Conservation (phyloP, 345 rosid genomes). For the Ailanthus altissimus region DNA sequence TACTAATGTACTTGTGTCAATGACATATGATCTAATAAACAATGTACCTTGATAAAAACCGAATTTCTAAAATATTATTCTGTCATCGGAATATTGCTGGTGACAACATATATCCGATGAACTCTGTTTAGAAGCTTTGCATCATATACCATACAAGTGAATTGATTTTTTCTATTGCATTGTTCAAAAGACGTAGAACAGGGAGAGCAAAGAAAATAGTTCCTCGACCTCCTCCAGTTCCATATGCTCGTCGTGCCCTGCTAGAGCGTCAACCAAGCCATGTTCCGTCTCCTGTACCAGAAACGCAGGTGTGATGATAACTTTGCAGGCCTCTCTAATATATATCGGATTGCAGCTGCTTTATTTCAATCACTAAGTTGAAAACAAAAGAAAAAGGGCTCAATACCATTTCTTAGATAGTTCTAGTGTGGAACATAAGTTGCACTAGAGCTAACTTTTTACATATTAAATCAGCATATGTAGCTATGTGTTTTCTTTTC, state of each 20-base stretch:
- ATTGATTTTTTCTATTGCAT: conserved; percentile 5
- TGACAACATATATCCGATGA: neutral
- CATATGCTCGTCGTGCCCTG: conserved; percentile 31
- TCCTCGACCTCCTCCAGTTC: conserved; percentile 71
- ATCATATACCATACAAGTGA: neutral
- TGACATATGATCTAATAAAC: neutral
- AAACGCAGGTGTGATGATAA: conserved; percentile 44
- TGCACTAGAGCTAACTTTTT: too few species aligned
- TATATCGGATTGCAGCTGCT: too few species aligned
- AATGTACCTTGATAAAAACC: too few species aligned
- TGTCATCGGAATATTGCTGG: neutral
- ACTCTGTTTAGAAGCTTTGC: neutral
- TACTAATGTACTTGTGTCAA: too few species aligned
- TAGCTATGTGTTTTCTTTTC: too few species aligned
- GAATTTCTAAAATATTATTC: too few species aligned
- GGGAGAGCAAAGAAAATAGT: conserved; percentile 50
- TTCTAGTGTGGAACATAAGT: too few species aligned
- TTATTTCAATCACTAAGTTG: too few species aligned
- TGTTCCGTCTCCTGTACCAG: conserved; percentile 28
- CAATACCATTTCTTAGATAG: too few species aligned
- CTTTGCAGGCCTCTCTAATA: too few species aligned
- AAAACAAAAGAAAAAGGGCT: too few species aligned
- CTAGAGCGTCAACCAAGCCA: conserved; percentile 24
- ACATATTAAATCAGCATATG: too few species aligned
- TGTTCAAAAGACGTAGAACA: conserved; percentile 39